Conservation (phyloP, 116 monocot genomes). For the Zostera marina region DNA sequence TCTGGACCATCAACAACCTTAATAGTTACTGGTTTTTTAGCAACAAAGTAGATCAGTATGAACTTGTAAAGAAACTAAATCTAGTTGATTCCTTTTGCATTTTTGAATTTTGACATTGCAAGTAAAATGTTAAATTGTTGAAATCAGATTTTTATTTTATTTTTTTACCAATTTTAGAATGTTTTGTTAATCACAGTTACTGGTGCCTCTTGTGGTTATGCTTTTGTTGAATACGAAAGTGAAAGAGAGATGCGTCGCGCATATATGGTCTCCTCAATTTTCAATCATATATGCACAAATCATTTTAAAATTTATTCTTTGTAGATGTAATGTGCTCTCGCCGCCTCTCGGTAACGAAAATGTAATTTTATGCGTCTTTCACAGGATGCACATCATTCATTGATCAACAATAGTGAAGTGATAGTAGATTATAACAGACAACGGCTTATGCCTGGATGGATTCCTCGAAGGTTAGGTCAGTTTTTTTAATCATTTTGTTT, state of each 20-base stretch:
- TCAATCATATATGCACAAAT: not conserved
- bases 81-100: too few relatives aligned
- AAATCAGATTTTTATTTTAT: not conserved
- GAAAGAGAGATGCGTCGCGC: conserved; percentile 80
- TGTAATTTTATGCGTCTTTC: conserved; percentile 1
- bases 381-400: conserved; percentile 71
- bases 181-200: conserved; percentile 42
- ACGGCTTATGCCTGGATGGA: conserved; percentile 94
- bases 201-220: conserved; percentile 82
- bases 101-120: too few relatives aligned
- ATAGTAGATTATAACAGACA: conserved; percentile 89
- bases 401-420: conserved; percentile 71
- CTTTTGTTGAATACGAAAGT: conserved; percentile 89
- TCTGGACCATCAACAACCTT: too few relatives aligned
- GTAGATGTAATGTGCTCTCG: not conserved
- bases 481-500: conserved; percentile 1
- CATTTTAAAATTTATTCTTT: not conserved
- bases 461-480: conserved; percentile 81
- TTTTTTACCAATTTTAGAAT: not conserved
- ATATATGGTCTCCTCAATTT: conserved; percentile 41
- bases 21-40: too few relatives aligned
- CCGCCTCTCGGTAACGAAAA: not conserved
- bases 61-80: too few relatives aligned
- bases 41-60: too few relatives aligned
- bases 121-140: too few relatives aligned